These are phyloP conservation scores for Ogataea haglerorum DNA, from an alignment of 805 yeast species.

Conservation along the genomic window DNA sequence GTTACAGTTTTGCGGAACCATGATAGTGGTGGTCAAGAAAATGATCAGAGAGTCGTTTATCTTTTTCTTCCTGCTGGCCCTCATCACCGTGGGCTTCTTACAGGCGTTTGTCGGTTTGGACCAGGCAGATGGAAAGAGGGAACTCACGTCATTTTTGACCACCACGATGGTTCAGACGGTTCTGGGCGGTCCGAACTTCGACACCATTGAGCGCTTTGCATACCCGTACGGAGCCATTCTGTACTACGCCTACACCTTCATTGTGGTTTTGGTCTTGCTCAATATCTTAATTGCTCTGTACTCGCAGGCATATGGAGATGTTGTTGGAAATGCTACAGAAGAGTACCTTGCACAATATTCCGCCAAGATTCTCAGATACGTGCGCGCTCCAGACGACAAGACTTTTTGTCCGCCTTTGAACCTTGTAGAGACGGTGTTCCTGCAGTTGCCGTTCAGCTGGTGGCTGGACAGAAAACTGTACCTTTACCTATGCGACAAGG, in stretches of 20 bases:
- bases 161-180: conserved; percentile 67
- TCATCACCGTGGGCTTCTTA: conserved; percentile 74
- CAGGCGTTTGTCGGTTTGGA: conserved; percentile 88
- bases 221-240: conserved; percentile 83
- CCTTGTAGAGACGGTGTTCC: conserved; percentile 56
- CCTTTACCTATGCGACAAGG: conserved; percentile 42
- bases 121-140: conserved; percentile 80
- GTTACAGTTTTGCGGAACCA: conserved; percentile 78
- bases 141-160: conserved; percentile 63
- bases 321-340: conserved; percentile 77
- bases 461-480: conserved; percentile 33
- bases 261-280: conserved; percentile 70
- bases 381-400: conserved; percentile 84
- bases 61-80: conserved; percentile 68
- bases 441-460: conserved; percentile 43
- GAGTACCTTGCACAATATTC: conserved; percentile 84
- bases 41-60: conserved; percentile 87
- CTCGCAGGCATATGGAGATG: conserved; percentile 78
- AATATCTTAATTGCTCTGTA: conserved; percentile 83
- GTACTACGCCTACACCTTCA: conserved; percentile 73
- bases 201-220: conserved; percentile 65
- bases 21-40: conserved; percentile 79
- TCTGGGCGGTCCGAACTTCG: conserved; percentile 71
- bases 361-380: conserved; percentile 75
- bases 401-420: conserved; percentile 86